phyloP scores from a whole-genome alignment of 352 stramenopile genomes.

The Blastocystis sp. region DNA sequence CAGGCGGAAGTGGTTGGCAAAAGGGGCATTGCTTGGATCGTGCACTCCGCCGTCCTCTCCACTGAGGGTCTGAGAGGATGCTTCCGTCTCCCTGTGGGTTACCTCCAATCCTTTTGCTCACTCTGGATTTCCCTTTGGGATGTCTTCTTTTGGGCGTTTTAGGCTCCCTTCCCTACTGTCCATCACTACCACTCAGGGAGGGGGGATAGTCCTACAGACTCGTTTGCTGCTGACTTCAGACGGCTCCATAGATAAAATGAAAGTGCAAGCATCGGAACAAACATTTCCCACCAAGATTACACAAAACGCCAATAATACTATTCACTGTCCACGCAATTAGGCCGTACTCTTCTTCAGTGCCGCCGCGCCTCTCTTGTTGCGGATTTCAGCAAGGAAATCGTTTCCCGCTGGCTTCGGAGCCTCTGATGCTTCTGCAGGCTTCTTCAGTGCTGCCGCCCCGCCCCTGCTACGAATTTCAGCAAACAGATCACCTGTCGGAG shows the following conservation, averaged over 20 bases:
- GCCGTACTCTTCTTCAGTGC: conserved; percentile 17
- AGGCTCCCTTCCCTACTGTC: too few relatives aligned
- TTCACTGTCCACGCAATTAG: neutral
- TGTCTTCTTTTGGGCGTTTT: too few relatives aligned
- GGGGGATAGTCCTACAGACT: neutral
- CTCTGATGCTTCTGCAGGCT: neutral
- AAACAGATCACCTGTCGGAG: too few relatives aligned
- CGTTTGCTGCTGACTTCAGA: neutral
- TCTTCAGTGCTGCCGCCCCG: too few relatives aligned
- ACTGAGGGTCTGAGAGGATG: too few relatives aligned
- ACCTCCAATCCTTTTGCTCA: too few relatives aligned
- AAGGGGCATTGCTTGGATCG: neutral
- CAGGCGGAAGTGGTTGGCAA: neutral
- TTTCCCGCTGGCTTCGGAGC: neutral
- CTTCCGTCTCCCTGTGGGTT: too few relatives aligned
- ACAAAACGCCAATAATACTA: neutral
- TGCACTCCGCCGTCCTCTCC: too few relatives aligned
- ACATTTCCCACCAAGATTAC: conserved; percentile 21
- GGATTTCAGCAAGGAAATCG: conserved; percentile 48
- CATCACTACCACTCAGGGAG: too few relatives aligned
- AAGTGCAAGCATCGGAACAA: neutral
- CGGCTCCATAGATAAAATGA: too few relatives aligned
- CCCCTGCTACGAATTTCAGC: too few relatives aligned
- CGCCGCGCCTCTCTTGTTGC: conserved; percentile 31
- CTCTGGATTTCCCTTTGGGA: too few relatives aligned